These are phyloP conservation scores for Auricularia sp. DNA, from an alignment of 768 basidiomycete genomes.

Conservation along the genomic window DNA sequence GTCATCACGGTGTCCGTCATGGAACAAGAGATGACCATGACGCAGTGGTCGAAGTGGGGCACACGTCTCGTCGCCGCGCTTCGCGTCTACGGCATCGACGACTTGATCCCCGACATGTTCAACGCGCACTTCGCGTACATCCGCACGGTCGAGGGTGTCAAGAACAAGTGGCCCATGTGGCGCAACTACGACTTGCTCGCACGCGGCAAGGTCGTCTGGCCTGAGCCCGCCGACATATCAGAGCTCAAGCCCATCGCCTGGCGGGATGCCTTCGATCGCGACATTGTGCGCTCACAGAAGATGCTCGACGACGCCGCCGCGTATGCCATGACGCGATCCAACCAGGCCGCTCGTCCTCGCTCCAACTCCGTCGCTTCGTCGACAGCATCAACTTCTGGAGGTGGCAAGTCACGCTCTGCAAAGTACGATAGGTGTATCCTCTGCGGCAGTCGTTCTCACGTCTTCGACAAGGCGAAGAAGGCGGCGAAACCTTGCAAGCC, in stretches of 20 bases:
- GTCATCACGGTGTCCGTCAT: neutral
- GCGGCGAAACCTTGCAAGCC: neutral
- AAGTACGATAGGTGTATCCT: too few relatives aligned
- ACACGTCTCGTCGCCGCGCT: neutral
- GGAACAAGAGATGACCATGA: neutral
- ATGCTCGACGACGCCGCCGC: too few relatives aligned
- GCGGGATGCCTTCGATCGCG: neutral
- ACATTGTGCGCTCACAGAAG: too few relatives aligned
- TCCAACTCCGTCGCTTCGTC: too few relatives aligned
- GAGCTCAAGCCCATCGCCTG: neutral
- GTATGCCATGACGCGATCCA: too few relatives aligned
- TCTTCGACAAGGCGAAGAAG: neutral
- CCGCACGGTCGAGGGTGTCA: neutral
- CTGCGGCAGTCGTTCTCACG: too few relatives aligned
- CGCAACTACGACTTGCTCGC: neutral
- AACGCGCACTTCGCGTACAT: neutral
- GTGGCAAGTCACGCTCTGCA: too few relatives aligned
- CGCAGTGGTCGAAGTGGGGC: neutral
- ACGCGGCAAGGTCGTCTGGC: neutral
- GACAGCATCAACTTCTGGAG: too few relatives aligned
- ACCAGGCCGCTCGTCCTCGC: too few relatives aligned
- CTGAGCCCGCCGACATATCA: neutral
- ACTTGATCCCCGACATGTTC: neutral
- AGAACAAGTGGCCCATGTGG: neutral
- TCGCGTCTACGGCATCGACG: neutral